phyloP scores from a whole-genome alignment of 768 basidiomycete species.

The Auricularia sp. region DNA sequence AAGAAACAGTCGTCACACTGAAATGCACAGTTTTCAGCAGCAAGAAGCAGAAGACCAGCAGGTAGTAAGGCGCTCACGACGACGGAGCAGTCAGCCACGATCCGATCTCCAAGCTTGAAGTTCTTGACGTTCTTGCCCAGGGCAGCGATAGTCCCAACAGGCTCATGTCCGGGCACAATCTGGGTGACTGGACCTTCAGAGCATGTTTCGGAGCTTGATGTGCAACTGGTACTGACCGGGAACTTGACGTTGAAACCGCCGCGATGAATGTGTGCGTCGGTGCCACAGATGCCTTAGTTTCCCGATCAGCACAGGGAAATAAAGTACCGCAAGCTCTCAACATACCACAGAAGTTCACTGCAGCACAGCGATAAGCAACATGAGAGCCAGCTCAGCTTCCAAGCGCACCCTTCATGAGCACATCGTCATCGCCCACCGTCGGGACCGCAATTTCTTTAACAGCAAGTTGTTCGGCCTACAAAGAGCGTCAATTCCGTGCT shows the following conservation, averaged over 20 bases:
- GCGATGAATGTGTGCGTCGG: constrained; percentile 57
- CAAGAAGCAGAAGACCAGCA: no score
- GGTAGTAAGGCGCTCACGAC: constrained; percentile 42
- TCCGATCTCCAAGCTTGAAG: constrained; percentile 69
- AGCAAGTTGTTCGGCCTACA: neutral
- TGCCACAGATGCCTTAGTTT: constrained; percentile 43
- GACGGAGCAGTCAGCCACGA: constrained; percentile 61
- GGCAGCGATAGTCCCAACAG: constrained; percentile 61
- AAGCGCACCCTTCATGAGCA: constrained; percentile 58
- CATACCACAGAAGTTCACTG: constrained; percentile 32
- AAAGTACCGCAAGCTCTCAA: constrained; percentile 10
- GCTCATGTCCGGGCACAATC: constrained; percentile 69
- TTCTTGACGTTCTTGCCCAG: constrained; percentile 73
- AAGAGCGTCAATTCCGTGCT: neutral
- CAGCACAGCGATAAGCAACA: neutral
- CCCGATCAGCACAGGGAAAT: constrained; percentile 9
- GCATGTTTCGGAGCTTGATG: constrained; percentile 4
- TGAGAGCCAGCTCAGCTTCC: no score
- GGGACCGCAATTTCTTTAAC: constrained; percentile 61
- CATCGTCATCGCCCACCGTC: constrained; percentile 53
- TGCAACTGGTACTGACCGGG: constrained; percentile 32
- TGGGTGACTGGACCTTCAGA: constrained; percentile 14
- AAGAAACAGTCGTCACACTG: constrained; percentile 82
- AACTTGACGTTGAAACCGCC: constrained; percentile 67
- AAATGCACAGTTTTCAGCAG: neutral